Conservation (phyloP, 768 basidiomycete genomes). For the Leccinum disarticulatum region DNA sequence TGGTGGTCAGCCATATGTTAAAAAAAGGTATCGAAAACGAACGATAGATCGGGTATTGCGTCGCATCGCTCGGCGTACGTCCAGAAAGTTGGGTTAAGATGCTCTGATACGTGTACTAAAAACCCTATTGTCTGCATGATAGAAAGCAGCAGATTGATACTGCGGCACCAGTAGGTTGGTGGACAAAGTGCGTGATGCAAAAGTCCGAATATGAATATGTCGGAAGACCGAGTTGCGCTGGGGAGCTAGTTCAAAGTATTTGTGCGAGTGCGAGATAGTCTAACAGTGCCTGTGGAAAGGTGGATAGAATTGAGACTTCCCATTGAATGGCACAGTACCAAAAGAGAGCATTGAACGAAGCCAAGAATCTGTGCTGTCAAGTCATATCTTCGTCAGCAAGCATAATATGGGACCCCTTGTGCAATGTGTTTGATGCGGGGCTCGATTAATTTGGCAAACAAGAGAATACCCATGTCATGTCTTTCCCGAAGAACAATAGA, state of each 20-base stretch:
- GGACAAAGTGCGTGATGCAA: not conserved
- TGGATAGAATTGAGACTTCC: no score
- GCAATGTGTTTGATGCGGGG: not conserved
- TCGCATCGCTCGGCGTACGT: constrained; percentile 91
- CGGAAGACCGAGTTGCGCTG: not conserved
- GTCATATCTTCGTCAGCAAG: not conserved
- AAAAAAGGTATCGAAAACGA: constrained; percentile 26
- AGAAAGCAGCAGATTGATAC: no score
- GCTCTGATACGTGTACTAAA: constrained; percentile 83
- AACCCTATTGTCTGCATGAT: no score
- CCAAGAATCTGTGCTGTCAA: not conserved
- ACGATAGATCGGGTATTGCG: constrained; percentile 93
- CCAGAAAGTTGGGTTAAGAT: constrained; percentile 91
- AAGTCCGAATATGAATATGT: not conserved
- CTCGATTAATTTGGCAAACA: not conserved
- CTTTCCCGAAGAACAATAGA: not conserved
- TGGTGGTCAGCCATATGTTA: constrained; percentile 1
- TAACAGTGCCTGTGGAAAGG: not conserved
- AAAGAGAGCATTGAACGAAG: not conserved
- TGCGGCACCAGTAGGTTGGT: not conserved
- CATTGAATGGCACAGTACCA: not conserved
- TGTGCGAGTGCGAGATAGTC: not conserved
- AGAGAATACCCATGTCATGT: not conserved
- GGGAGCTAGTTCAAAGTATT: not conserved
- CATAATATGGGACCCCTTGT: not conserved